Evolutionary conservation across 1,139 yeast species (phyloP).

Genomic region (Torulaspora globosa): DNA sequence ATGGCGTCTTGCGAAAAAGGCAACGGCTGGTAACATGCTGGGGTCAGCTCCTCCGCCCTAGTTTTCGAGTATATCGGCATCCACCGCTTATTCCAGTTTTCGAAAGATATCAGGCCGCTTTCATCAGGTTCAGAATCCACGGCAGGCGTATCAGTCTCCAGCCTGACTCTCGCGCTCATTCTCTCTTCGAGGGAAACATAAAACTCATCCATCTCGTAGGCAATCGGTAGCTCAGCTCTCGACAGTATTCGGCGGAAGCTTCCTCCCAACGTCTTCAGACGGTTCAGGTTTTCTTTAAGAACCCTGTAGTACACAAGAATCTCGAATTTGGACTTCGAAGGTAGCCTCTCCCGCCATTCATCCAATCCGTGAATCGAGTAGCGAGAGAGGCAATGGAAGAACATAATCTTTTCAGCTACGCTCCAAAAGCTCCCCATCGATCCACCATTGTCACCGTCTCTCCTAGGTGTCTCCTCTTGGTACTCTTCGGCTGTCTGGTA

Average conservation of each 20-base stretch:
- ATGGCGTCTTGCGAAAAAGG: conserved; percentile 17
- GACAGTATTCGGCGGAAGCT: conserved; percentile 21
- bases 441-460: neutral
- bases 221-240: conserved; percentile 30
- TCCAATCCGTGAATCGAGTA: conserved; percentile 34
- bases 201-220: conserved; percentile 35
- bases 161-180: conserved; percentile 19
- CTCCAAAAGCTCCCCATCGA: conserved; percentile 31
- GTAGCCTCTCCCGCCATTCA: conserved; percentile 28
- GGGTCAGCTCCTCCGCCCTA: conserved; percentile 21
- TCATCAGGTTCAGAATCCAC: conserved; percentile 8
- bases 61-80: conserved; percentile 25
- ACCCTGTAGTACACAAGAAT: conserved; percentile 30
- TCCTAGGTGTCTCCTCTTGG: conserved; percentile 5
- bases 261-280: conserved; percentile 19
- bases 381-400: conserved; percentile 31
- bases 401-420: conserved; percentile 29
- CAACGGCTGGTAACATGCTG: conserved; percentile 17
- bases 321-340: conserved; percentile 30
- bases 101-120: conserved; percentile 17
- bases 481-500: conserved; percentile 11
- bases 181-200: conserved; percentile 30
- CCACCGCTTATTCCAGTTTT: conserved; percentile 34
- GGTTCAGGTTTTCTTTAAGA: conserved; percentile 20
- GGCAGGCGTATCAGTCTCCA: conserved; percentile 8